phyloP scores from a whole-genome alignment of 257 asterid species.

The Primulina huaijiensis region DNA sequence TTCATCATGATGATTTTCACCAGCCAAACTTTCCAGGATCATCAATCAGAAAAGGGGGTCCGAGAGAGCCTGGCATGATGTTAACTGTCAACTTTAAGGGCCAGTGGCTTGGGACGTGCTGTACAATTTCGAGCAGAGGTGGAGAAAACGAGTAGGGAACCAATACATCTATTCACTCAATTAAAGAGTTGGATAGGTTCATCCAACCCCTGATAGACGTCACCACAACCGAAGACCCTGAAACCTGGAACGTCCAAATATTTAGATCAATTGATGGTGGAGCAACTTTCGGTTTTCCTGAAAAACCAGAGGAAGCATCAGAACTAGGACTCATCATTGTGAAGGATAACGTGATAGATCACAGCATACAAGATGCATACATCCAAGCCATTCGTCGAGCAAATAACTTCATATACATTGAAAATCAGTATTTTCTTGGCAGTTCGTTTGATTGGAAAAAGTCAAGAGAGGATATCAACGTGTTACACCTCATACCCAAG shows the following conservation, averaged over 20 bases:
- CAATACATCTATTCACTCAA: not conserved
- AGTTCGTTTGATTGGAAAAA: no score
- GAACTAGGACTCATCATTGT: not conserved
- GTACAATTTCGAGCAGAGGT: not conserved
- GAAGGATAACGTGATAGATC: not conserved
- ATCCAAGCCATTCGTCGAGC: no score
- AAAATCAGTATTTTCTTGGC: no score
- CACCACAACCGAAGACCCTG: not conserved
- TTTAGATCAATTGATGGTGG: not conserved
- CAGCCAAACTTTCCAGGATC: conserved; percentile 85
- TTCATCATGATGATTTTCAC: conserved; percentile 71
- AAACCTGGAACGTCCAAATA: not conserved
- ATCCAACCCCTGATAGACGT: not conserved
- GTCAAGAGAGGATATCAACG: no score
- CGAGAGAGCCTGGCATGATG: conserved; percentile 91
- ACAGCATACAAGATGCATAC: no score
- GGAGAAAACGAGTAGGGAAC: not conserved
- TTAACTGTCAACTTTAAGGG: not conserved
- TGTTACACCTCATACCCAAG: not conserved
- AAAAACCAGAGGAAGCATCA: not conserved
- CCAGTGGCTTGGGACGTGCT: not conserved
- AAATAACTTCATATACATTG: no score
- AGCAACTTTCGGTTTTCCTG: not conserved
- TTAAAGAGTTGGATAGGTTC: not conserved
- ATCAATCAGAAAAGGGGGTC: conserved; percentile 71